Evolutionary conservation across 2,329 filamentous ascomycete species (phyloP), one percentile per base, ranked within the genome.

Genomic region (Phaeosphaeriaceae sp.): DNA sequence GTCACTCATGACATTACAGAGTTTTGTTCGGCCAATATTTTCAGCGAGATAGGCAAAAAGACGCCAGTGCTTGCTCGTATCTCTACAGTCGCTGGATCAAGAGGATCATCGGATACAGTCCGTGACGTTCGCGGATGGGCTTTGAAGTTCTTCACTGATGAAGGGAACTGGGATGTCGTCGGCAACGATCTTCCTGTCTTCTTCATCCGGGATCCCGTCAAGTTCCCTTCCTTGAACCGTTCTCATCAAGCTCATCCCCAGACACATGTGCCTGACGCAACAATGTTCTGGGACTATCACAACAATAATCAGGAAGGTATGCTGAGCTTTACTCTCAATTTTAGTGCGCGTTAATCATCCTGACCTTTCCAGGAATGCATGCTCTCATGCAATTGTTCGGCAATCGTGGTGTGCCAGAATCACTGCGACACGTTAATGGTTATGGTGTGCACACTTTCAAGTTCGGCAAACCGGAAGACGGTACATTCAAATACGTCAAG

Each of bases 1-100:
- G 82, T 84, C n/a, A 87, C 85, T 0, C 73, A 84, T 41, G 86
- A 89, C 63, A 79, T 87, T 54, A 82, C 83, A 2, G 81, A 88
- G 63, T 69, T 88, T 52, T 87, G 84, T 7, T 78, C 79, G 1
- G 84, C 86, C 24, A 80, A 81, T 45, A 85, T 88, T 62, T 76
- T 89, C 11, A 82, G 73, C 48, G 74, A 74, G 1, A 71, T 85
- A 20, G 86, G 25, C 25, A 27, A 27, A 9, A 27, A 27, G 25
- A 27, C 25, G 85, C 7, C 87, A 3, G 76, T 82, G 1, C 75
- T 86, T 17, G 75, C 79, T 4, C 77, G 83, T 21, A 71, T 85
- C 40, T 83, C 80, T 0, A 84, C 82, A 0, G 80, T 83, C 17
- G 81, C 75, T 2, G 73, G 74, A 1, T 81, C 83, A 58, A 76